Evolutionary conservation across 1,284 basidiomycete species (phyloP).

Genomic region (Lentinula novae-zelandiae): DNA sequence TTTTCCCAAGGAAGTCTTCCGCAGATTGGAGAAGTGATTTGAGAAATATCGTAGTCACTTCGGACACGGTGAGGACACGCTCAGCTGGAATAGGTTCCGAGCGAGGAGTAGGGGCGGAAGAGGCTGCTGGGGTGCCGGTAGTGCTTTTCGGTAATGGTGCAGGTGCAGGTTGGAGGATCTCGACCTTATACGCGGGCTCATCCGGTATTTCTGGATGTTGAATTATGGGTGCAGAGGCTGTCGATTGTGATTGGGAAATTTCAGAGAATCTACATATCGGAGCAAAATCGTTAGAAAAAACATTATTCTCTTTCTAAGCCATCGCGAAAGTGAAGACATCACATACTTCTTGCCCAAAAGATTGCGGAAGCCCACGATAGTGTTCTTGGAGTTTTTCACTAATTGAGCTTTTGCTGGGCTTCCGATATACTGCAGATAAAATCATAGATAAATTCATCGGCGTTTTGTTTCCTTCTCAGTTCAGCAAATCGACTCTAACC

Average conservation of each 20-base stretch:
- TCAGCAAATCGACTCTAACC: conserved; percentile 27
- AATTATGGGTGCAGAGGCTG: conserved; percentile 63
- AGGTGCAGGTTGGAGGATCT: conserved; percentile 75
- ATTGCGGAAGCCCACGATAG: conserved; percentile 92
- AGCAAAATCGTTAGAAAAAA: neutral
- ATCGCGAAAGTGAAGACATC: conserved; percentile 16
- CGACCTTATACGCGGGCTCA: conserved; percentile 84
- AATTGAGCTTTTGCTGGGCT: conserved; percentile 95
- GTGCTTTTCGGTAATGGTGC: conserved; percentile 47
- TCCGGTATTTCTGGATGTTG: conserved; percentile 73
- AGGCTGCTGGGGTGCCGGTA: conserved; percentile 63
- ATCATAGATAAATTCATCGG: conserved; percentile 9
- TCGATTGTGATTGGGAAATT: conserved; percentile 51
- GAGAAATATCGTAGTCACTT: conserved; percentile 87
- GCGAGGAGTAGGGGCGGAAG: conserved; percentile 69
- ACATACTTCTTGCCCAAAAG: conserved; percentile 84
- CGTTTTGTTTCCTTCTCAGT: conserved; percentile 1
- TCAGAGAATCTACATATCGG: conserved; percentile 61
- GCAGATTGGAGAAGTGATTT: conserved; percentile 84
- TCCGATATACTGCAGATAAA: conserved; percentile 77
- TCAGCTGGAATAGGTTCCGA: conserved; percentile 76
- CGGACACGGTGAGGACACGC: conserved; percentile 80
- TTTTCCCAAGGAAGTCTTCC: conserved; percentile 88
- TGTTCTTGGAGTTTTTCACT: conserved; percentile 93
- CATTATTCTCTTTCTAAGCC: neutral